These are phyloP conservation scores for Plantago elongata DNA, from an alignment of 257 asterid species.

Conservation along the genomic window DNA sequence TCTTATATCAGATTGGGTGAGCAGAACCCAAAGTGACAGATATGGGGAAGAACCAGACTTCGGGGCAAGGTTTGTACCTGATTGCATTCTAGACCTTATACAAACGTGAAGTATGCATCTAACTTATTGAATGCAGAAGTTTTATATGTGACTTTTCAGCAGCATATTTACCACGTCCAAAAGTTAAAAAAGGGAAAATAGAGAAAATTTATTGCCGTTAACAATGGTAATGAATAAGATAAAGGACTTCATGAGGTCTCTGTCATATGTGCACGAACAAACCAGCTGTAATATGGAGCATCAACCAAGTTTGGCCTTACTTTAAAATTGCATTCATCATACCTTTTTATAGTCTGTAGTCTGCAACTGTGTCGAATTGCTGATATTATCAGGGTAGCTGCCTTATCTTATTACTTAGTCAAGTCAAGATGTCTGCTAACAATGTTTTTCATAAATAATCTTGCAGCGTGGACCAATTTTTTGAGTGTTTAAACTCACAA, in stretches of 20 bases:
- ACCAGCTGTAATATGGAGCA: slow-evolving; percentile 12
- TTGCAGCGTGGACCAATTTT: slow-evolving; percentile 96
- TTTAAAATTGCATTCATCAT: slow-evolving; percentile 8
- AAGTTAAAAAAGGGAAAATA: not conserved
- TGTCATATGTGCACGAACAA: not conserved
- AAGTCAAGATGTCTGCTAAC: slow-evolving; percentile 21
- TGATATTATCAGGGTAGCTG: slow-evolving; percentile 4
- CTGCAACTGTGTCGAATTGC: slow-evolving; percentile 7
- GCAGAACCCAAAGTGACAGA: slow-evolving; percentile 41
- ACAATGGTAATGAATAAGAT: not conserved
- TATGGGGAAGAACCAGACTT: slow-evolving; percentile 74
- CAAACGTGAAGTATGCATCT: slow-evolving; percentile 5
- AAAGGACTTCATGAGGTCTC: not conserved
- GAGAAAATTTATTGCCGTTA: not conserved
- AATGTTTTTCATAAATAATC: slow-evolving; percentile 19
- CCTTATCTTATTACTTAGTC: slow-evolving; percentile 10
- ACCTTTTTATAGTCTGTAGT: not conserved
- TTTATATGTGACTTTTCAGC: not conserved
- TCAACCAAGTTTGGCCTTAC: slow-evolving; percentile 10
- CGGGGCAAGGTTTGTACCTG: slow-evolving; percentile 76
- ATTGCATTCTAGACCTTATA: slow-evolving; percentile 6
- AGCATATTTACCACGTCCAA: not conserved
- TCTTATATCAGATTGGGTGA: slow-evolving; percentile 91
- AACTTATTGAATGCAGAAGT: slow-evolving; percentile 5
- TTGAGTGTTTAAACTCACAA: slow-evolving; percentile 92